Evolutionary conservation across 805 yeast genomes (phyloP).

Genomic region (Candida ipomoeae): DNA sequence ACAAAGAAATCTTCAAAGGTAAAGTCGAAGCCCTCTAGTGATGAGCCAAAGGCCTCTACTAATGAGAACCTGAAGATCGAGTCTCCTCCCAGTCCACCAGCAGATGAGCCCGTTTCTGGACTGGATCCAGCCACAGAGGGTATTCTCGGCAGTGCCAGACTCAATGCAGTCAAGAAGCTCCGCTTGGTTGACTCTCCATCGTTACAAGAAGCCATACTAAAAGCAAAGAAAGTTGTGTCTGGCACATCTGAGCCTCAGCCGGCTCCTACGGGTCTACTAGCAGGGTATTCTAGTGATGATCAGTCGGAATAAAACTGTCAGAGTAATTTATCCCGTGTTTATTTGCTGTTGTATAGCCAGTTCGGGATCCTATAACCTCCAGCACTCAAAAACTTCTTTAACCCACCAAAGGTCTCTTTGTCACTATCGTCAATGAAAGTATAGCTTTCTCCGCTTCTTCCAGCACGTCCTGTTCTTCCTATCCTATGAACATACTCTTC

Average conservation of each 20-base stretch:
- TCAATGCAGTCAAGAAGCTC: not conserved
- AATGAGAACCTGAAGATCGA: not conserved
- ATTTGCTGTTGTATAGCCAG: constrained; percentile 18
- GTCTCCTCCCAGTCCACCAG: not conserved
- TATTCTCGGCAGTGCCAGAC: not conserved
- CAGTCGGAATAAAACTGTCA: constrained; percentile 15
- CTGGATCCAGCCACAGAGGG: not conserved
- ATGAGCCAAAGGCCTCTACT: not conserved
- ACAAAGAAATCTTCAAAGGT: not conserved
- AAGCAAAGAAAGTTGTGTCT: not conserved
- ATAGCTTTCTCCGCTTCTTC: constrained; percentile 68
- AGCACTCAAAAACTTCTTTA: constrained; percentile 45
- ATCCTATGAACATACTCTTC: constrained; percentile 90
- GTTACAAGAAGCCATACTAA: not conserved
- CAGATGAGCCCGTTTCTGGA: not conserved
- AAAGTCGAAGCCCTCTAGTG: too few relatives aligned
- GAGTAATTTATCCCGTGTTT: not conserved
- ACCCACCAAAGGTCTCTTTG: constrained; percentile 45
- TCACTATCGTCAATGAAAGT: constrained; percentile 67
- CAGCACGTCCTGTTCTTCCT: constrained; percentile 97
- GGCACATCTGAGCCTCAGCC: not conserved
- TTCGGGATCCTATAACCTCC: constrained; percentile 30
- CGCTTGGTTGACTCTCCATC: not conserved
- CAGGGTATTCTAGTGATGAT: constrained; percentile 29
- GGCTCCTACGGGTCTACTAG: constrained; percentile 9